Evolutionary conservation across 75 land plant genomes (phyloP).

Genomic region (Cryptomeria japonica): DNA sequence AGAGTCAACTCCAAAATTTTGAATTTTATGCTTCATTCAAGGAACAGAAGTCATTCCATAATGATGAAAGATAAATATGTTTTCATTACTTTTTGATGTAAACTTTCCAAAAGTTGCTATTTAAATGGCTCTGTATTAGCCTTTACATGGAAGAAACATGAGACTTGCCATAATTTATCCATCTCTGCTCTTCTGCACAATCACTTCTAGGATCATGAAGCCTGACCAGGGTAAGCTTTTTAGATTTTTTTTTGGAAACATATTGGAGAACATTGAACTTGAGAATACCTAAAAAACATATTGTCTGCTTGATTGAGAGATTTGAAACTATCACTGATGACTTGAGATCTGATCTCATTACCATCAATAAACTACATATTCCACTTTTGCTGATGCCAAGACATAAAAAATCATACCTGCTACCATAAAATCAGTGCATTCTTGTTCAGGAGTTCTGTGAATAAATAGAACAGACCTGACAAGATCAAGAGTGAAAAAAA

Average conservation of each 20-base stretch:
- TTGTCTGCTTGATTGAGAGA: not conserved
- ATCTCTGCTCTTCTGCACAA: not conserved
- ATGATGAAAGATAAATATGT: not conserved
- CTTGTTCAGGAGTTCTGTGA: conserved; percentile 13
- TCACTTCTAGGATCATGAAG: not conserved
- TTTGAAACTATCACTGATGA: not conserved
- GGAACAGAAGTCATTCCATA: not conserved
- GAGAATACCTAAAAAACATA: not conserved
- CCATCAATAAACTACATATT: not conserved
- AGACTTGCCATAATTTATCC: not conserved
- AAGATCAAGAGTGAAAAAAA: conserved; percentile 2
- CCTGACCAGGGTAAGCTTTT: not conserved
- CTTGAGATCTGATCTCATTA: not conserved
- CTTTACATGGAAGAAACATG: conserved; percentile 5
- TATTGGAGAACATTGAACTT: not conserved
- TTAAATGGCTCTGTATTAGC: not conserved
- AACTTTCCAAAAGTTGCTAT: not conserved
- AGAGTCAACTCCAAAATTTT: no score
- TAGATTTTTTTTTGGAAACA: not conserved
- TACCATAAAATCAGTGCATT: conserved; percentile 8
- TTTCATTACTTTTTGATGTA: conserved; percentile 8
- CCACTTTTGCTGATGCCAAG: conserved; percentile 7
- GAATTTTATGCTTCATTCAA: not conserved
- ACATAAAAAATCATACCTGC: conserved; percentile 9
- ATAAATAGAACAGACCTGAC: conserved; percentile 9